Percentiles rank a stretch among this genome's conserved stretches.
phyloP scores from a whole-genome alignment of 768 basidiomycete genomes.

The Paxillus rubicundulus region DNA sequence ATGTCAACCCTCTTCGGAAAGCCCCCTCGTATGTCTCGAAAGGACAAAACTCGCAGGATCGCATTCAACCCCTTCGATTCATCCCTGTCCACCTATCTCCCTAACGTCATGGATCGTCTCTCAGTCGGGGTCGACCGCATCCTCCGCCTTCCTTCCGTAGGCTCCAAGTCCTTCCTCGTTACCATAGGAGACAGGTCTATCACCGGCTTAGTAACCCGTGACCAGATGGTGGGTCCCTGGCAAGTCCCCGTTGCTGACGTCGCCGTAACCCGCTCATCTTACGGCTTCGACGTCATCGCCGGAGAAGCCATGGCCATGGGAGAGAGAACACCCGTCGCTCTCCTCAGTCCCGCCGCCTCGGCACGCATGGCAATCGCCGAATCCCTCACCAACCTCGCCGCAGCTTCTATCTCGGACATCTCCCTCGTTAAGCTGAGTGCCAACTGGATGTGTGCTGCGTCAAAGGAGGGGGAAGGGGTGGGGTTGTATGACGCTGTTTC shows the following conservation, averaged over 20 bases:
- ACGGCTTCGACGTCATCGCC: slow-evolving; percentile 78
- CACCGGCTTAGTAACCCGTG: slow-evolving; percentile 90
- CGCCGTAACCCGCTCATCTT: slow-evolving; percentile 91
- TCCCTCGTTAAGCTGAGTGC: slow-evolving; percentile 89
- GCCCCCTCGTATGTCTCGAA: slow-evolving; percentile 85
- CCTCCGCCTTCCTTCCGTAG: slow-evolving; percentile 88
- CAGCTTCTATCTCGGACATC: slow-evolving; percentile 70
- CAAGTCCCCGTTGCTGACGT: slow-evolving; percentile 98
- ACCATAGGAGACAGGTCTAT: slow-evolving; percentile 96
- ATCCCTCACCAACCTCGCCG: slow-evolving; percentile 86
- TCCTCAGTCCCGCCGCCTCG: slow-evolving; percentile 84
- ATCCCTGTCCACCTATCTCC: slow-evolving; percentile 64
- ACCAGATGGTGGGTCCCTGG: slow-evolving; percentile 99
- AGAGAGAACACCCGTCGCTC: slow-evolving; percentile 90
- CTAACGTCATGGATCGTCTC: slow-evolving; percentile 48
- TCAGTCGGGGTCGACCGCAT: slow-evolving; percentile 73
- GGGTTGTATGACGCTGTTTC: slow-evolving; percentile 86
- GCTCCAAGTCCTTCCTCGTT: slow-evolving; percentile 95
- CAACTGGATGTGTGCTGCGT: slow-evolving; percentile 99
- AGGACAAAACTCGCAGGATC: slow-evolving; percentile 49
- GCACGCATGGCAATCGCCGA: slow-evolving; percentile 97
- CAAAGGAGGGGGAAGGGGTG: slow-evolving; percentile 83
- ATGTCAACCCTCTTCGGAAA: slow-evolving; percentile 98
- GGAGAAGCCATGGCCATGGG: slow-evolving; percentile 99
- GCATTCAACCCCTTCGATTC: slow-evolving; percentile 63